Evolutionary conservation across 2,329 filamentous ascomycete species (phyloP), one percentile per base, ranked within the genome.

Genomic region (Microcera coccophila): DNA sequence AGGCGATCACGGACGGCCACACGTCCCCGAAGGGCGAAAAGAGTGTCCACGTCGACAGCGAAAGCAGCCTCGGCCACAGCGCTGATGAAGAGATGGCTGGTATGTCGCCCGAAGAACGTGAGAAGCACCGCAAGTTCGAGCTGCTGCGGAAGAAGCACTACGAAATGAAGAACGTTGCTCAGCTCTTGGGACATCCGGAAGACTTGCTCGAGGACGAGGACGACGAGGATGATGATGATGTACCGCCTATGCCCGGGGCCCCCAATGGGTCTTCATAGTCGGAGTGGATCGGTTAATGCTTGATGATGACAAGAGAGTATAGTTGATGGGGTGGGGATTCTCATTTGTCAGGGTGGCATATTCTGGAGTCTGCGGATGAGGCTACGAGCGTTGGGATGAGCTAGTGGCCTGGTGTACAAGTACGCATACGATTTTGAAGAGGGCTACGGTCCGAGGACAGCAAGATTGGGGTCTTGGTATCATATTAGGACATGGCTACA

Each of bases 81-180:
- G 76, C 78, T 41, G 77, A 81, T 34, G 76, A 76, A 39, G 72
- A 75, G 19, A 52, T 72, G 59, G 62, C 69, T 17, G 77, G 76
- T 26, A 65, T 82, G 59, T 79, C 71, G 44, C 68, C 76, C 32
- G 89, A 95, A 65, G 90, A 95, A 63, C 75, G 74, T 49, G 89
- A 93, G 72, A 96, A 97, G 74, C 93, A 98, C 68, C 81, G 78
- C 62, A 82, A 86, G 63, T 98, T 98, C 65, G 90, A 96, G 71
- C 76, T 87, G 70, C 77, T 89, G 73, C 81, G 93, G 61, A 96
- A 93, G 82, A 91, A 84, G 73, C 93, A 98, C 68, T 98, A 98
- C 68, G 93, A 98, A 75, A 98, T 98, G 93, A 89, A 81, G 70
- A 86, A 93, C 61, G 90, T 96, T 45, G 95, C 93, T 59, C 80